Base-by-base conservation (phyloP, 2,329 filamentous ascomycete species). In the Botrytis fragariae region DNA sequence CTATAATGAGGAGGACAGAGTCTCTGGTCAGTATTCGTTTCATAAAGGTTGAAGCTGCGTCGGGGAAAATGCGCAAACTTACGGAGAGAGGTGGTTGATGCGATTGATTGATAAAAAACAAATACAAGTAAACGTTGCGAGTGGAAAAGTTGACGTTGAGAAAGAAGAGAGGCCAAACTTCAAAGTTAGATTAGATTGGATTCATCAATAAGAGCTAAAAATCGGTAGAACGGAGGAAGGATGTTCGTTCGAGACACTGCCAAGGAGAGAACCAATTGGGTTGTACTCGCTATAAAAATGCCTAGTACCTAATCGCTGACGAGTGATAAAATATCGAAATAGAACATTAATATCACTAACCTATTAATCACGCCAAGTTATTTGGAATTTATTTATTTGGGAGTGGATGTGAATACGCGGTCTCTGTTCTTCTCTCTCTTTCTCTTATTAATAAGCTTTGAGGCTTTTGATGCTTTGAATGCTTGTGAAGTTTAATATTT, bases 211-310 rank as follows among this genome's bases (percentile, higher is more conserved):
- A 57, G 65, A 68, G 18, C 45, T 54, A 68, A 68, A 48, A 68
- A 68, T 68, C 45, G 64, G 64, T 68, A 68, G 45, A 37, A 57
- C 65, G 65, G 35, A 69, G 65, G 65, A 42, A 57, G 48, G 65
- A 69, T 69, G 48, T 69, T 69, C 65, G 65, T 57, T 69, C 65
- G n/a, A 69, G 48, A 69, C 65, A 57, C 35, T 20, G 65, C 48
- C 65, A 59, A 69, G 48, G 20, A 32, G 48, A 10, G 12, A 5
- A 57, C 20, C 63, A 45, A 45, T 35, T 48, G 44, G 63, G 37
- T 18, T 57, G n/a, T 29, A 32, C n/a, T 57, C n/a, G 25, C 51
- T 57, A 57, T 29, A 18, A n/a, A 29, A 57, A 57, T 29, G n/a
- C 51, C n/a, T 57, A 62, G 39, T 18, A 51, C 48, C 48, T 51